Evolutionary conservation across 2,329 filamentous ascomycete species (phyloP).

Genomic region (Hansfordia pulvinata): DNA sequence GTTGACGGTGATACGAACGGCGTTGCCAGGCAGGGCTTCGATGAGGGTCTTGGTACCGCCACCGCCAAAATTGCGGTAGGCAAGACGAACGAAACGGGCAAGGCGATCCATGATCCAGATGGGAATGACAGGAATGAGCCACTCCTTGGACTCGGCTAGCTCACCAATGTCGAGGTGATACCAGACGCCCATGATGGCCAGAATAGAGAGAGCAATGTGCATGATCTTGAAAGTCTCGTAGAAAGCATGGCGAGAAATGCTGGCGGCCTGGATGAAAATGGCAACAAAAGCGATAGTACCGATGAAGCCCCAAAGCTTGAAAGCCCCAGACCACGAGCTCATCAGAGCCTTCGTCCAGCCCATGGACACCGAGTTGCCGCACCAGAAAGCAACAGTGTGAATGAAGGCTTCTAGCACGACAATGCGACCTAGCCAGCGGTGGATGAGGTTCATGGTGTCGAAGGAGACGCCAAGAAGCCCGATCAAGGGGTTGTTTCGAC

Average conservation of each 20-base stretch:
- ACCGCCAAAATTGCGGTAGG: conserved; percentile 52
- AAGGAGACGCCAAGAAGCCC: conserved; percentile 60
- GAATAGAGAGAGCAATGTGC: conserved; percentile 51
- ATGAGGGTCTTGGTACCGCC: conserved; percentile 57
- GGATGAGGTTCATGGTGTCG: conserved; percentile 71
- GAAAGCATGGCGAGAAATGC: conserved; percentile 60
- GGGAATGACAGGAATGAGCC: conserved; percentile 47
- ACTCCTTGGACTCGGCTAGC: conserved; percentile 36
- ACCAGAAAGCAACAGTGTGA: conserved; percentile 50
- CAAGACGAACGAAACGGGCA: conserved; percentile 42
- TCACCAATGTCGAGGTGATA: conserved; percentile 46
- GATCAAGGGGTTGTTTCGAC: conserved; percentile 69
- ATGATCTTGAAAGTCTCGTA: conserved; percentile 67
- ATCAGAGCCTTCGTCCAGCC: no score
- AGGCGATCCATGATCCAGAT: conserved; percentile 55
- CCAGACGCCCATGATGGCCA: conserved; percentile 50
- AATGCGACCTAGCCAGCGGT: conserved; percentile 70
- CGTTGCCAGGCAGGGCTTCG: conserved; percentile 64
- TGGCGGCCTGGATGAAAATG: conserved; percentile 55
- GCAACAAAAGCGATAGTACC: conserved; percentile 45
- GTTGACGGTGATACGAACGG: conserved; percentile 57
- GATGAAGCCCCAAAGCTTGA: conserved; percentile 49
- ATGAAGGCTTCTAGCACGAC: conserved; percentile 55
- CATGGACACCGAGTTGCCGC: conserved; percentile 21
- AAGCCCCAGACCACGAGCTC: no score